These are phyloP conservation scores for Zasmidium citrigriseum DNA, from an alignment of 2,329 filamentous ascomycete species.

Conservation along the genomic window DNA sequence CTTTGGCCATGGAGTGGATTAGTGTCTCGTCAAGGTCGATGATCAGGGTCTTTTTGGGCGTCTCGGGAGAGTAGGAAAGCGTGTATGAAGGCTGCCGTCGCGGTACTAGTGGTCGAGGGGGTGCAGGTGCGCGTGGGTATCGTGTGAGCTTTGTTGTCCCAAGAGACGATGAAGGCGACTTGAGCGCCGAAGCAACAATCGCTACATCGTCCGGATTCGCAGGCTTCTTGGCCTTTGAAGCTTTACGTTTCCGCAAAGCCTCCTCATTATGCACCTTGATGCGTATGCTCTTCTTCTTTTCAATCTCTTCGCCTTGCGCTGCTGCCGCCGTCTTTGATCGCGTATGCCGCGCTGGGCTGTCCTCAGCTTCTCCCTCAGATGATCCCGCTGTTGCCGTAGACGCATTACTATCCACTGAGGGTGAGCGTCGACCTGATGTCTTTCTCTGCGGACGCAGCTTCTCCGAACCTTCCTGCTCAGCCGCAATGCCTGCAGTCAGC, in stretches of 20 bases:
- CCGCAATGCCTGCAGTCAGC: slow-evolving; percentile 33
- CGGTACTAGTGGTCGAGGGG: slow-evolving; percentile 86
- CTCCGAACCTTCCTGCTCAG: slow-evolving; percentile 32
- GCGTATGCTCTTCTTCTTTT: slow-evolving; percentile 76
- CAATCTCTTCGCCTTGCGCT: slow-evolving; percentile 55
- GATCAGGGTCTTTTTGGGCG: slow-evolving; percentile 87
- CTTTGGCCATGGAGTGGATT: slow-evolving; percentile 97
- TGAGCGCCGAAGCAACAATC: slow-evolving; percentile 71
- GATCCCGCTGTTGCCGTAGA: slow-evolving; percentile 63
- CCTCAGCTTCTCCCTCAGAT: slow-evolving; percentile 61
- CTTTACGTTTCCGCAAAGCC: slow-evolving; percentile 70
- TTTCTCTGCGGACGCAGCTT: slow-evolving; percentile 31
- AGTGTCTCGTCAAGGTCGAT: slow-evolving; percentile 95
- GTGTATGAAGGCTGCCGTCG: slow-evolving; percentile 87
- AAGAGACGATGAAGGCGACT: slow-evolving; percentile 86
- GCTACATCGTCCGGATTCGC: slow-evolving; percentile 40
- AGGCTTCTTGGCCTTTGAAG: slow-evolving; percentile 55
- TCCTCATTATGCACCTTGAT: slow-evolving; percentile 89
- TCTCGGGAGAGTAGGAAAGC: slow-evolving; percentile 56
- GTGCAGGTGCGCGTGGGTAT: slow-evolving; percentile 86
- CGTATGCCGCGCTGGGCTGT: slow-evolving; percentile 55
- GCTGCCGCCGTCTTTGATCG: slow-evolving; percentile 62
- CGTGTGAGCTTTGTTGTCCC: slow-evolving; percentile 67
- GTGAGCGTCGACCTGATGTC: slow-evolving; percentile 39
- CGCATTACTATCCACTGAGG: slow-evolving; percentile 38